Evolutionary conservation across 352 stramenopile genomes (phyloP).

Genomic region (Pythium vanterpoolii): DNA sequence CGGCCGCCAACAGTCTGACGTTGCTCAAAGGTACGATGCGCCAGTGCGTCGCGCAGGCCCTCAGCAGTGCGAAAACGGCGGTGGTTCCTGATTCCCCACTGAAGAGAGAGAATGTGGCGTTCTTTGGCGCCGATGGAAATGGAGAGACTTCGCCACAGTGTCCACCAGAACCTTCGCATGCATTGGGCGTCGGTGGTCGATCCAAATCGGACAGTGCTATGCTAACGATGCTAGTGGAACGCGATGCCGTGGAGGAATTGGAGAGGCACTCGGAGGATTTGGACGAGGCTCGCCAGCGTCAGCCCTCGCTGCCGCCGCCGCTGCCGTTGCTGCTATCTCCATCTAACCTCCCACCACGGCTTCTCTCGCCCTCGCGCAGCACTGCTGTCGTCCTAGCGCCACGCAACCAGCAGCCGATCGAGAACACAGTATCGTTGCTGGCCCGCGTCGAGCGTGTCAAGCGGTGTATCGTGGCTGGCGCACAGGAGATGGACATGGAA

Average conservation of each 20-base stretch:
- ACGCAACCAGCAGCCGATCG: slow-evolving; percentile 25
- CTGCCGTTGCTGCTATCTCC: not conserved
- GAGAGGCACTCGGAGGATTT: too few species aligned
- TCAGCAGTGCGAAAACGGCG: slow-evolving; percentile 16
- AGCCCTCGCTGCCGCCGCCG: too few species aligned
- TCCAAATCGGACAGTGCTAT: slow-evolving; percentile 55
- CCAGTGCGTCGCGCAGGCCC: slow-evolving; percentile 42
- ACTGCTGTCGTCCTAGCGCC: not conserved
- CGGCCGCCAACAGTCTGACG: slow-evolving; percentile 53
- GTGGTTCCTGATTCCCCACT: not conserved
- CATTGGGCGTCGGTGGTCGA: too few species aligned
- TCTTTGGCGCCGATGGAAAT: slow-evolving; percentile 37
- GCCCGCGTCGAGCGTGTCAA: slow-evolving; percentile 54
- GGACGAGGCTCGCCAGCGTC: too few species aligned
- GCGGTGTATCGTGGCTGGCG: slow-evolving; percentile 36
- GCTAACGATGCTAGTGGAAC: not conserved
- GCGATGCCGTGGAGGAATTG: slow-evolving; percentile 7
- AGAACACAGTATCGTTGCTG: slow-evolving; percentile 42
- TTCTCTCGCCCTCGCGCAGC: not conserved
- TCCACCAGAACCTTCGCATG: slow-evolving; percentile 3
- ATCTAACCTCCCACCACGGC: not conserved
- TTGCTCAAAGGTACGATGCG: slow-evolving; percentile 62
- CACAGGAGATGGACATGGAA: slow-evolving; percentile 36
- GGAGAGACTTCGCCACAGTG: not conserved
- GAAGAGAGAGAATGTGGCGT: slow-evolving; percentile 1